These are phyloP conservation scores for Chionographis japonica DNA, from an alignment of 106 monocot genomes.

Conservation along the genomic window DNA sequence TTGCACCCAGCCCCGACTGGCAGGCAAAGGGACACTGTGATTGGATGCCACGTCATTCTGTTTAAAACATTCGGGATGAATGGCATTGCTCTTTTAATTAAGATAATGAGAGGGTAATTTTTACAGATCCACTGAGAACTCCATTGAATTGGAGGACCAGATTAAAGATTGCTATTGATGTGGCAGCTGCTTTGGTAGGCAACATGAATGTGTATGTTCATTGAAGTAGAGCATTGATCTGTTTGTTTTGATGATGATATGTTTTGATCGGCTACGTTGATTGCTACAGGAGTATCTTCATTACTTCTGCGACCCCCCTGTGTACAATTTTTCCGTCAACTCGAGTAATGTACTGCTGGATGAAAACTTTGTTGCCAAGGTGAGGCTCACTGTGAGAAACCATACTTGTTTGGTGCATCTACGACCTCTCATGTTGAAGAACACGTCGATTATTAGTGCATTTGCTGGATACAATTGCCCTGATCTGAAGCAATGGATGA, in stretches of 20 bases:
- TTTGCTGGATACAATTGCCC: background rate
- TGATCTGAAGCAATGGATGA: background rate
- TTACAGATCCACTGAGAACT: conserved; percentile 82
- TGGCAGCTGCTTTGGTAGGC: conserved; percentile 85
- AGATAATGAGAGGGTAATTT: background rate
- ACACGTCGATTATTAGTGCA: background rate
- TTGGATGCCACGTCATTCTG: too few relatives aligned
- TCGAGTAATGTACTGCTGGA: conserved; percentile 70
- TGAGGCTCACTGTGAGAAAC: conserved; percentile 5
- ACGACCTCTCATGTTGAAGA: background rate
- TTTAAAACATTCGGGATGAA: too few relatives aligned
- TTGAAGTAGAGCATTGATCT: background rate
- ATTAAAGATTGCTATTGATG: conserved; percentile 65
- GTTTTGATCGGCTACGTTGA: background rate
- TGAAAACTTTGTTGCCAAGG: conserved; percentile 79
- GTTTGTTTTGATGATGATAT: background rate
- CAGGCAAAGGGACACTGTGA: too few relatives aligned
- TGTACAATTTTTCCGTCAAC: conserved; percentile 51
- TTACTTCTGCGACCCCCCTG: conserved; percentile 74
- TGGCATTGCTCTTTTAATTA: background rate
- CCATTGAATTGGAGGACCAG: conserved; percentile 85
- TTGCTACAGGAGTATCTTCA: conserved; percentile 76
- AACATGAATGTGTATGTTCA: background rate
- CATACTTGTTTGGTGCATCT: background rate
- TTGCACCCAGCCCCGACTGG: too few relatives aligned